Conservation (phyloP, 2,329 filamentous ascomycete genomes). For the Colletotrichum paranaense region DNA sequence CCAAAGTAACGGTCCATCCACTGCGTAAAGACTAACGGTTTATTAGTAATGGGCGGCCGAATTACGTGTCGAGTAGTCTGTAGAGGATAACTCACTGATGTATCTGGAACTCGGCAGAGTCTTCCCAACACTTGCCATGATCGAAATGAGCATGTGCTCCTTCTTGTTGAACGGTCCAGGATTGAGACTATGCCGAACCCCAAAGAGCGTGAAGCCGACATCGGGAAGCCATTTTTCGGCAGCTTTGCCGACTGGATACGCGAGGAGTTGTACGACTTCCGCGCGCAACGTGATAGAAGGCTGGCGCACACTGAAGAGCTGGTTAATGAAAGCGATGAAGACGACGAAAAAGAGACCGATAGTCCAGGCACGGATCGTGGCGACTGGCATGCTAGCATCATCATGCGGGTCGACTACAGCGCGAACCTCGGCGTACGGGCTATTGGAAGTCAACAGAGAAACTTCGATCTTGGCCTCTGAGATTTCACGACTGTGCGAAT, state of each 20-base stretch:
- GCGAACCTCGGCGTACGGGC: conserved; percentile 55
- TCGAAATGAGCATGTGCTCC: conserved; percentile 65
- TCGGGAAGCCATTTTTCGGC: conserved; percentile 49
- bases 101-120: conserved; percentile 56
- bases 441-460: conserved; percentile 47
- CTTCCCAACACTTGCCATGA: conserved; percentile 65
- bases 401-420: conserved; percentile 57
- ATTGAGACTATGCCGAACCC: conserved; percentile 54
- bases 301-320: conserved; percentile 55
- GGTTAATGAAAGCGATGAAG: conserved; percentile 47
- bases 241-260: conserved; percentile 50
- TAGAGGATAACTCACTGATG: conserved; percentile 42
- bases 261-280: conserved; percentile 53
- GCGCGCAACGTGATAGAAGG: conserved; percentile 53
- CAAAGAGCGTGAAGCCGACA: conserved; percentile 47
- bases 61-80: too few species aligned
- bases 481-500: conserved; percentile 42
- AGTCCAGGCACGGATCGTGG: conserved; percentile 53
- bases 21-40: conserved; percentile 59
- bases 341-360: conserved; percentile 50
- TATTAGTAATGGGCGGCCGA: neutral
- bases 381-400: conserved; percentile 50
- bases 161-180: conserved; percentile 64
- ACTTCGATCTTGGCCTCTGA: conserved; percentile 46
- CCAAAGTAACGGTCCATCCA: conserved; percentile 55